Evolutionary conservation across 1,284 basidiomycete genomes (phyloP).

Genomic region (Rhizoctonia solani): DNA sequence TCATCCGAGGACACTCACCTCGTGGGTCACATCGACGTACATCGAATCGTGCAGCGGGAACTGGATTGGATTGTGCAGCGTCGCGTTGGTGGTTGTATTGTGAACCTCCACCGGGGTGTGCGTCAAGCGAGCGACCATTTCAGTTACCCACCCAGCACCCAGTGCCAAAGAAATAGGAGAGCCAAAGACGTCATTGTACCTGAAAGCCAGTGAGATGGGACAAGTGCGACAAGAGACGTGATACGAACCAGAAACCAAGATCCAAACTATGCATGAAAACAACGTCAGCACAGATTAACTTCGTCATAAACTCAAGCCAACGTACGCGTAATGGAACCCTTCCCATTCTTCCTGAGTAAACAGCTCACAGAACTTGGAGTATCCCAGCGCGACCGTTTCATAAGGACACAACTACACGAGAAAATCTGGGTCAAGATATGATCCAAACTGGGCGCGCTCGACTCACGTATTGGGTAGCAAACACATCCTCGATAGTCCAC

Average conservation of each 20-base stretch:
- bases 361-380: conserved; percentile 85
- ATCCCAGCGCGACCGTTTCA: conserved; percentile 90
- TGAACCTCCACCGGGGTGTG: conserved; percentile 68
- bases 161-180: conserved; percentile 77
- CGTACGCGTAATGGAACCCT: conserved; percentile 82
- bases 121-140: conserved; percentile 77
- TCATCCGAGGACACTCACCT: conserved; percentile 51
- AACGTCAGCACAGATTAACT: neutral
- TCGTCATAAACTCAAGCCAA: conserved; percentile 35
- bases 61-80: conserved; percentile 66
- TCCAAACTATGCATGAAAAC: conserved; percentile 49
- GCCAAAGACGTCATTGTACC: conserved; percentile 80
- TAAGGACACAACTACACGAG: conserved; percentile 68
- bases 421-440: conserved; percentile 36
- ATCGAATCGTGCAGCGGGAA: conserved; percentile 82
- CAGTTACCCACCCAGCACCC: conserved; percentile 84
- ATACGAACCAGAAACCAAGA: conserved; percentile 51
- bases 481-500: conserved; percentile 71
- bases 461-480: conserved; percentile 56
- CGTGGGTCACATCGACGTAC: conserved; percentile 86
- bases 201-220: conserved; percentile 40
- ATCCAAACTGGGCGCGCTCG: neutral
- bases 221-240: neutral
- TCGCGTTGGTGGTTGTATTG: conserved; percentile 79
- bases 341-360: conserved; percentile 91